These are phyloP conservation scores for Vigna angularis DNA, from an alignment of 306 rosid species.

Conservation along the genomic window DNA sequence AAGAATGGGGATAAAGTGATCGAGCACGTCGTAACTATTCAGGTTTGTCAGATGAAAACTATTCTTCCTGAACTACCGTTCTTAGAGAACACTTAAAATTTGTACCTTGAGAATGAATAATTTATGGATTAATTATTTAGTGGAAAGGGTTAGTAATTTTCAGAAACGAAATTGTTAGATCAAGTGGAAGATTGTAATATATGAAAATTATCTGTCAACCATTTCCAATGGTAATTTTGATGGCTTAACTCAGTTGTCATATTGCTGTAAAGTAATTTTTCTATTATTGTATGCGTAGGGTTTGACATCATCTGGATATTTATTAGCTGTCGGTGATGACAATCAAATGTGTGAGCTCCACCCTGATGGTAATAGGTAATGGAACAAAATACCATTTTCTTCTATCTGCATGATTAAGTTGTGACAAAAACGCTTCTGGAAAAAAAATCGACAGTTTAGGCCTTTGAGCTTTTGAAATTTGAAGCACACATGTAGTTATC, in stretches of 20 bases:
- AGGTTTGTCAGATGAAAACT: slow-evolving; percentile 61
- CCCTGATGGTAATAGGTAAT: slow-evolving; percentile 94
- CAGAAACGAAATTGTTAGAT: slow-evolving; percentile 31
- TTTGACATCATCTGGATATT: slow-evolving; percentile 64
- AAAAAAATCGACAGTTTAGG: slow-evolving; percentile 11
- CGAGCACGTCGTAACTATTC: slow-evolving; percentile 86
- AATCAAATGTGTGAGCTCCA: slow-evolving; percentile 88
- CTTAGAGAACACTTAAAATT: slow-evolving; percentile 16
- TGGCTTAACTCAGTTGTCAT: slow-evolving; percentile 16
- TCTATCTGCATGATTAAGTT: slow-evolving; percentile 35
- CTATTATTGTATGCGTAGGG: slow-evolving; percentile 43
- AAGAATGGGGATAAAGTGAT: slow-evolving; percentile 68
- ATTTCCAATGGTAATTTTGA: slow-evolving; percentile 25
- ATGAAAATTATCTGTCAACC: slow-evolving; percentile 3
- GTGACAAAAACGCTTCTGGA: slow-evolving; percentile 16
- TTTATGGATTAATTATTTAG: slow-evolving; percentile 1
- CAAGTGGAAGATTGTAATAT: slow-evolving; percentile 18
- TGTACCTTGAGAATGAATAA: neutral
- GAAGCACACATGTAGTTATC: neutral
- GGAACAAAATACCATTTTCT: slow-evolving; percentile 29
- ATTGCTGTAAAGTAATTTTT: slow-evolving; percentile 12
- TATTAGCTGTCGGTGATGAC: slow-evolving; percentile 87
- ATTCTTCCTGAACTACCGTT: slow-evolving; percentile 27
- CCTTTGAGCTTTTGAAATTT: slow-evolving; percentile 17
- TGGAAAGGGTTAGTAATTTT: slow-evolving; percentile 10